Evolutionary conservation across 1,284 basidiomycete genomes (phyloP).

Genomic region (Kwoniella shivajii): DNA sequence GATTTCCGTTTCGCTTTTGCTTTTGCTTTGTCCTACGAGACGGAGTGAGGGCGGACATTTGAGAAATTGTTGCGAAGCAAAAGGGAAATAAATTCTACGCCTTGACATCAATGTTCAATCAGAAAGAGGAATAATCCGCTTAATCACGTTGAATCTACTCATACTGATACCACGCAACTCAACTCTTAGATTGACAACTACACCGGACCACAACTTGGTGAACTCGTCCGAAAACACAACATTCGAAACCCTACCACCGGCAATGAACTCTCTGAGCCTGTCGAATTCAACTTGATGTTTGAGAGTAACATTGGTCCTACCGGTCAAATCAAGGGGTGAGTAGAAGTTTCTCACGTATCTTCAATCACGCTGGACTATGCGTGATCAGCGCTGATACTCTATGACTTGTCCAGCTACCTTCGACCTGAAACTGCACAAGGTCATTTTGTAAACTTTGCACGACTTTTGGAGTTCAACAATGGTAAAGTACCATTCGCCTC

Average conservation of each 20-base stretch:
- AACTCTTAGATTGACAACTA: conserved; percentile 85
- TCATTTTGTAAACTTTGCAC: conserved; percentile 98
- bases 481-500: conserved; percentile 94
- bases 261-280: conserved; percentile 89
- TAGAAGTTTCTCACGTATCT: neutral
- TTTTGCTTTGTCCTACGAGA: too few species aligned
- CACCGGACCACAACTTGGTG: conserved; percentile 83
- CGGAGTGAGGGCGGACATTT: too few species aligned
- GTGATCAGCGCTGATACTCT: too few species aligned
- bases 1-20: neutral
- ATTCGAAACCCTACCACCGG: conserved; percentile 90
- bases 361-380: neutral
- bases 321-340: conserved; percentile 90
- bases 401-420: conserved; percentile 66
- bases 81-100: conserved; percentile 3
- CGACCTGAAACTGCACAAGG: conserved; percentile 98
- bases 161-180: neutral
- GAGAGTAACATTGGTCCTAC: conserved; percentile 95
- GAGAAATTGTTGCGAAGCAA: conserved; percentile 1
- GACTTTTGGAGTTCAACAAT: conserved; percentile 97
- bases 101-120: too few species aligned
- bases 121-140: too few species aligned
- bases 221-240: conserved; percentile 78
- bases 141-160: too few species aligned
- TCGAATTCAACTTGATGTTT: conserved; percentile 99